A percentile compares a stretch with the other conserved stretches of the same genome.
Evolutionary conservation across 192 early-diverging fungal species (phyloP).

Genomic region (Phycomyces blakesleeanus): DNA sequence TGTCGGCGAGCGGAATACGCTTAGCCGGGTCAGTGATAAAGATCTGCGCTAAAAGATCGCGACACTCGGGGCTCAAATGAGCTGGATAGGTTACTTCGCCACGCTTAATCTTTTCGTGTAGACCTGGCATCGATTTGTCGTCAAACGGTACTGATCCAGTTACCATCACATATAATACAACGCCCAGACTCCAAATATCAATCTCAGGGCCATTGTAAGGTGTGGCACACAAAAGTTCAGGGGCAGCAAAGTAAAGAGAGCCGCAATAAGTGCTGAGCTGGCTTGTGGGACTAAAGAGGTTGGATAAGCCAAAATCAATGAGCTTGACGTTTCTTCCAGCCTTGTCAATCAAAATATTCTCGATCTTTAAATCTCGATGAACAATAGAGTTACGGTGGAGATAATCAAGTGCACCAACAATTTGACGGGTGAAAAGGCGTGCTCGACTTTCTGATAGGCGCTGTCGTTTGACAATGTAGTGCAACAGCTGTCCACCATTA

Average conservation of each 20-base stretch:
- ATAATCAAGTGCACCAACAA: constrained; percentile 62
- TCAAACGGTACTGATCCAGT: constrained; percentile 85
- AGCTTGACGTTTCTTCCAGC: constrained; percentile 65
- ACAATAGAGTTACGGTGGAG: constrained; percentile 59
- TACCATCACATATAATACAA: constrained; percentile 82
- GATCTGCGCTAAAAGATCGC: constrained; percentile 63
- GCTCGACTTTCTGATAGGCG: constrained; percentile 77
- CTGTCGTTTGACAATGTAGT: constrained; percentile 79
- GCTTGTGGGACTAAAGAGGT: constrained; percentile 54
- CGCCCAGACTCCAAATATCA: constrained; percentile 85
- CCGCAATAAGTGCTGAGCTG: constrained; percentile 60
- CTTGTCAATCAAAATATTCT: constrained; percentile 76
- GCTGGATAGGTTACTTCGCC: constrained; percentile 73
- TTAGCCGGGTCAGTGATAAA: constrained; percentile 67
- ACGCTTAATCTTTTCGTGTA: constrained; percentile 81
- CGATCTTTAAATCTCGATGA: constrained; percentile 80
- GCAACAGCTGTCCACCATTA: constrained; percentile 76
- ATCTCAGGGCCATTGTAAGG: constrained; percentile 84
- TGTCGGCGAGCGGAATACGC: constrained; percentile 68
- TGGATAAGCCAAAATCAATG: constrained; percentile 88
- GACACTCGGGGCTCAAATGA: constrained; percentile 55
- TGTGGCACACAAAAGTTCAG: constrained; percentile 79
- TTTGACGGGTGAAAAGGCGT: constrained; percentile 69
- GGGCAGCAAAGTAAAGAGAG: constrained; percentile 79
- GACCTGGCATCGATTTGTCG: constrained; percentile 78